phyloP scores from a whole-genome alignment of 2,329 filamentous ascomycete genomes.

The Epichloe elymi region DNA sequence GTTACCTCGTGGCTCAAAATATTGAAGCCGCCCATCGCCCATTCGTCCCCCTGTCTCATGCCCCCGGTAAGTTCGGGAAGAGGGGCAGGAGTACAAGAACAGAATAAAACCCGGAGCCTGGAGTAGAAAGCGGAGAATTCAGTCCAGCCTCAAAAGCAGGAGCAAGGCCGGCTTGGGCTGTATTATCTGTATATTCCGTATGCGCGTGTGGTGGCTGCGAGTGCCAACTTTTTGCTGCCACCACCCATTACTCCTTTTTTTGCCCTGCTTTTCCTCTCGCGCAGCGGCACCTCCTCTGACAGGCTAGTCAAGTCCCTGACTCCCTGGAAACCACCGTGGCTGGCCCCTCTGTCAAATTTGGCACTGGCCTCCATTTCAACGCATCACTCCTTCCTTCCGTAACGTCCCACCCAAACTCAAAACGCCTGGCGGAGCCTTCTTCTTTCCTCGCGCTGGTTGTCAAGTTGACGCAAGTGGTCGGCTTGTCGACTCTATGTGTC shows the following conservation, averaged over 20 bases:
- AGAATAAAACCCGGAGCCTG: not conserved
- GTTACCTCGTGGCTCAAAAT: not conserved
- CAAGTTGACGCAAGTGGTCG: too few relatives aligned
- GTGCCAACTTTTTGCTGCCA: not conserved
- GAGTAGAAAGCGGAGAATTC: not conserved
- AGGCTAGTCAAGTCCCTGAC: not conserved
- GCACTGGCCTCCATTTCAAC: not conserved
- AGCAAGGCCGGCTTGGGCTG: not conserved
- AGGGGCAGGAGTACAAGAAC: not conserved
- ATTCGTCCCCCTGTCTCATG: not conserved
- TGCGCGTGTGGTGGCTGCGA: not conserved
- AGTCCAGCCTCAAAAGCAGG: not conserved
- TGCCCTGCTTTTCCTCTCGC: not conserved
- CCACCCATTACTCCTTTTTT: not conserved
- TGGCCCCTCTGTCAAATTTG: constrained; percentile 1
- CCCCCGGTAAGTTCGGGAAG: constrained; percentile 1
- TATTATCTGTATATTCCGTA: not conserved
- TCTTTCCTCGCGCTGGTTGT: too few relatives aligned
- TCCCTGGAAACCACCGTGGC: not conserved
- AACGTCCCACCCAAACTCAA: not conserved
- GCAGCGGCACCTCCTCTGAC: not conserved
- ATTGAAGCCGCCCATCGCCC: not conserved
- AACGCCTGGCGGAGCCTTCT: too few relatives aligned
- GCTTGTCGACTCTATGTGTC: too few relatives aligned
- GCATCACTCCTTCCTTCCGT: not conserved